Base-by-base conservation (phyloP, 108 stramenopile species). In the Poteriospumella lacustris region DNA sequence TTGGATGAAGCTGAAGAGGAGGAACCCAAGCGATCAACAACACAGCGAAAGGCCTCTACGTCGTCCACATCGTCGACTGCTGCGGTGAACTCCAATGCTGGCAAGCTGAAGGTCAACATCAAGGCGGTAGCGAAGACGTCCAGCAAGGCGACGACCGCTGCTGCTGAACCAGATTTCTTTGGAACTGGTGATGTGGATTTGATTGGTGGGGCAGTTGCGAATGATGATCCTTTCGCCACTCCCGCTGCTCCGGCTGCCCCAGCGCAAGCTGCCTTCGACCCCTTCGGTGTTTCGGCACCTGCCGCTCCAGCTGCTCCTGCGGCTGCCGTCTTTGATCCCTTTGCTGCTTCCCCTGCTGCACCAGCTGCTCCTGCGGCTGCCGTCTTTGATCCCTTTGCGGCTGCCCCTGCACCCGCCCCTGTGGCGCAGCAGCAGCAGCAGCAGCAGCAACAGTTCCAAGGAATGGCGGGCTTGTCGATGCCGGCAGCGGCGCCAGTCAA, bases 61-160 rank as follows among this genome's bases (percentile, higher is more conserved):
- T 5, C 70, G 5, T 29, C 12, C 44, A 73, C 26, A 24, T 19
- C 5, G 26, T 42, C 12, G 5, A 73, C 9, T 5, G 5, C 70
- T 33, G 5, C 70, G 28, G 47, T 5, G 19, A 73, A 3, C 28
- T 26, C 44, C 42, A 38, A 9, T 24, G 47, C 41, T 52, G 70
- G 70, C 15, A 73, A 73, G 41, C 42, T 73, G 41, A 73, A 73
- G 42, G 47, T 73, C 26, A 73, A 73, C 70, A 44, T 73, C 41
- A 73, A 73, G 33, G 36, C 38, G 31, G 26, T 34, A 5, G 38
- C 70, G 42, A 56, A 15, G 38, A 5, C 70, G 38, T 36, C 41
- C 3, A 3, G 31, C 5, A 42, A 42, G 70, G 26, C 41, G 31
- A 38, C 36, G 5, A n/a, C 70, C 9, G 40, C 70, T 56, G 44